phyloP scores from a whole-genome alignment of 2,329 filamentous ascomycete species.

The Colletotrichum musicola region DNA sequence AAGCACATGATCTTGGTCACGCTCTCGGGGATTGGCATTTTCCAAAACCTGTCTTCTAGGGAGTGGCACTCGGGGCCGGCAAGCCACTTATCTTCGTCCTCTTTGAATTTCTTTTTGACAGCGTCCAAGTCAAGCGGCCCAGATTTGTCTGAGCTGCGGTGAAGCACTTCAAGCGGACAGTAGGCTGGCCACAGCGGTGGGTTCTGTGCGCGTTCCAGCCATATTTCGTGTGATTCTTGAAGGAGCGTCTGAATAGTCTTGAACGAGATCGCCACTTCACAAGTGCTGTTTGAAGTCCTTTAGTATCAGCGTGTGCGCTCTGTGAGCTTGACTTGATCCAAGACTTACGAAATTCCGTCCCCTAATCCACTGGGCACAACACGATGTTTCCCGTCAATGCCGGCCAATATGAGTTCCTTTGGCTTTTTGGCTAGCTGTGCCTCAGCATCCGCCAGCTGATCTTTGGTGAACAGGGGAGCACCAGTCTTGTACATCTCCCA shows the following conservation, averaged over 20 bases:
- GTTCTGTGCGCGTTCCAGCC: too few relatives aligned
- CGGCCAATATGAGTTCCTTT: not conserved
- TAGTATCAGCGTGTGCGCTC: not conserved
- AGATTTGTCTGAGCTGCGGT: not conserved
- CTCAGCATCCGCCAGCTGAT: not conserved
- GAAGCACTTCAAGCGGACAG: not conserved
- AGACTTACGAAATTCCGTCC: not conserved
- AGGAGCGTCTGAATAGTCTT: not conserved
- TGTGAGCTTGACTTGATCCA: not conserved
- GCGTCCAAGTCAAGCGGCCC: not conserved
- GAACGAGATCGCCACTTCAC: not conserved
- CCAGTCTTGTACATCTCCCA: conserved; percentile 9
- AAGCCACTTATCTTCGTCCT: not conserved
- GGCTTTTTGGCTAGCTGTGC: not conserved
- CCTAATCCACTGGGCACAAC: not conserved
- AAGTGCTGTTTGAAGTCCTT: not conserved
- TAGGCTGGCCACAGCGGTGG: not conserved
- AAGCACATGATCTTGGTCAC: conserved; percentile 19
- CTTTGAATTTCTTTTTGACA: not conserved
- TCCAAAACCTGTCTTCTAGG: not conserved
- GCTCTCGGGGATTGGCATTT: not conserved
- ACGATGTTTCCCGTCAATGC: not conserved
- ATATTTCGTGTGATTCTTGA: too few relatives aligned
- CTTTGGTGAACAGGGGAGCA: not conserved
- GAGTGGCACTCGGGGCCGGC: not conserved